A percentile compares a stretch with the other conserved stretches of the same genome.
Evolutionary conservation across 495 filamentous ascomycete genomes (phyloP).

Genomic region (Penicillium ucsense): DNA sequence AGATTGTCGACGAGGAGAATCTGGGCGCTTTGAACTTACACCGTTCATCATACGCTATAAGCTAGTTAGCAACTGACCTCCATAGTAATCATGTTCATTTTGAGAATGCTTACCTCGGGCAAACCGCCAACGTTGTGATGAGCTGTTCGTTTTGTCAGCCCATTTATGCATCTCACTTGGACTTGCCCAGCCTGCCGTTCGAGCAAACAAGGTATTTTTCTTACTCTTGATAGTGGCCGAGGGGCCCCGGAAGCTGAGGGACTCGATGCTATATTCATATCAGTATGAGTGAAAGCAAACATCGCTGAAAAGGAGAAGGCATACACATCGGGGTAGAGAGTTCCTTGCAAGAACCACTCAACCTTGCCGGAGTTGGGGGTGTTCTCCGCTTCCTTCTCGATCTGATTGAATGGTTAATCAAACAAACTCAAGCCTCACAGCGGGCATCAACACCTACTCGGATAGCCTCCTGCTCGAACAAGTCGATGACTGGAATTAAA

Average conservation of each 20-base stretch:
- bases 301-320: not conserved
- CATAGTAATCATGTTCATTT: not conserved
- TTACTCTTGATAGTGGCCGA: constrained; percentile 20
- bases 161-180: not conserved
- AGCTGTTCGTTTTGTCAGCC: constrained; percentile 13
- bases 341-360: constrained; percentile 80
- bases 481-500: constrained; percentile 63
- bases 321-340: constrained; percentile 51
- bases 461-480: constrained; percentile 74
- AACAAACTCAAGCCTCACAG: not conserved
- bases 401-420: constrained; percentile 8
- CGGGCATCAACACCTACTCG: constrained; percentile 38
- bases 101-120: constrained; percentile 11
- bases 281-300: not conserved
- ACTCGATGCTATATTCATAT: constrained; percentile 9
- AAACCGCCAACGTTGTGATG: constrained; percentile 25
- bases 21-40: constrained; percentile 8
- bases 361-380: constrained; percentile 59
- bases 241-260: constrained; percentile 11
- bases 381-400: constrained; percentile 31
- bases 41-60: constrained; percentile 4
- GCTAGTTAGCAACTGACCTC: not conserved
- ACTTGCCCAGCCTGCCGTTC: not conserved
- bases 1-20: constrained; percentile 5
- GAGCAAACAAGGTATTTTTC: not conserved